Base-by-base conservation (phyloP, 768 basidiomycete genomes). In the Coprinellus micaceus region DNA sequence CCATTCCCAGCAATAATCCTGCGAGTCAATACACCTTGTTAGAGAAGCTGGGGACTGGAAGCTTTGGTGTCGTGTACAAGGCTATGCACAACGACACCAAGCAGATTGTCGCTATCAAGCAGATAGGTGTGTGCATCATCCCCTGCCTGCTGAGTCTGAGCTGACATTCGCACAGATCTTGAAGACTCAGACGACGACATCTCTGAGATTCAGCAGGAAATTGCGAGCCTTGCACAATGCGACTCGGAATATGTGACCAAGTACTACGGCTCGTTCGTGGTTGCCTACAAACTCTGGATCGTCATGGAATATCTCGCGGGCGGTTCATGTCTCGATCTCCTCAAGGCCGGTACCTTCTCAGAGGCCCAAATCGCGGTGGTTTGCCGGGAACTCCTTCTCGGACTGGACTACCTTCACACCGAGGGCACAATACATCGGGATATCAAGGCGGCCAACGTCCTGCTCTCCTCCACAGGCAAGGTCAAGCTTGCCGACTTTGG, bases 161-260 rank as follows among this genome's bases (percentile, higher is more conserved):
- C n/a, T n/a, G n/a, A n/a, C n/a, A n/a, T n/a, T n/a, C n/a, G n/a
- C 49, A 11, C 65, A 96, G 96, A 98, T 76, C 79, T 99, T 58
- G 97, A 99, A 72, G 92, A 97, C 71, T 93, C 94, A 24, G 95
- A 98, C 71, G 97, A 99, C 67, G 97, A 98, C 70, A 98, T 99
- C 61, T 86, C 91, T 17, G 97, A 99, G 72, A 99, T 99, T 48
- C 97, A 99, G 67, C 92, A 94, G 69, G 97, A 99, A 71, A 99
- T 99, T 61, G 91, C 94, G 19, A 97, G 91, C 70, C 81, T 99
- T 26, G 92, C 94, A 1, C 91, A 91, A 63, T 96, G 94, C 74
- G 94, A 95, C 69, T 98, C 95, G 4, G 93, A 94, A 74, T 94
- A 92, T 70, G 92, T 99, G 52, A 98, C 97, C 40, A 81, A 89